Evolutionary conservation across 2,329 filamentous ascomycete species (phyloP).

Genomic region (Colletotrichum sp.): DNA sequence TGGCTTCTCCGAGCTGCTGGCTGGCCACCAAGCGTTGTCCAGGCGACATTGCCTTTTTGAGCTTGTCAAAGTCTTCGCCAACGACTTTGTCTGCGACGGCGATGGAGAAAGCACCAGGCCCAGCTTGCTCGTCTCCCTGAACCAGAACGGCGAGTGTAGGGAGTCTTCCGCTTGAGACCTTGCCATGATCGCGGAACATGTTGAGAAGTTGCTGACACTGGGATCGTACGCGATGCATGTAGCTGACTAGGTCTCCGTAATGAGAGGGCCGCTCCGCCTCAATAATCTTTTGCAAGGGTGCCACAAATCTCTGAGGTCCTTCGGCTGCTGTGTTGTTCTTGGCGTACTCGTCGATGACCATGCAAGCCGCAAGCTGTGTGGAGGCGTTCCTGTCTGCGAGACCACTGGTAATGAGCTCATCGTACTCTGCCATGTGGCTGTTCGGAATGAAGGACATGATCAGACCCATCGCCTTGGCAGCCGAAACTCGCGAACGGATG

Average conservation of each 20-base stretch:
- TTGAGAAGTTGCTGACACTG: slow-evolving; percentile 91
- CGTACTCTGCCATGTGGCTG: slow-evolving; percentile 66
- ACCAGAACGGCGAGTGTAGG: slow-evolving; percentile 88
- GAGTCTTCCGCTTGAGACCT: slow-evolving; percentile 76
- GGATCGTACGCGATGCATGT: slow-evolving; percentile 85
- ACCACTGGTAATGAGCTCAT: slow-evolving; percentile 66
- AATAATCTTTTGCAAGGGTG: slow-evolving; percentile 74
- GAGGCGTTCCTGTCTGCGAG: slow-evolving; percentile 80
- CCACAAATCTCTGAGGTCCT: slow-evolving; percentile 62
- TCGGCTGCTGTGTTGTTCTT: slow-evolving; percentile 55
- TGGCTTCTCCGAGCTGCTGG: slow-evolving; percentile 80
- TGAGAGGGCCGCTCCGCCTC: slow-evolving; percentile 81
- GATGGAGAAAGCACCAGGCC: slow-evolving; percentile 90
- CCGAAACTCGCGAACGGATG: slow-evolving; percentile 86
- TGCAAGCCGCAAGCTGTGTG: slow-evolving; percentile 82
- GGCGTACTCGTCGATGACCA: slow-evolving; percentile 89
- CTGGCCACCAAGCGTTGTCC: slow-evolving; percentile 85
- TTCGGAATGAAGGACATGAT: slow-evolving; percentile 80
- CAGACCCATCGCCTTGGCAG: slow-evolving; percentile 84
- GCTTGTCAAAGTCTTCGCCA: slow-evolving; percentile 81
- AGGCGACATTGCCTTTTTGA: slow-evolving; percentile 89
- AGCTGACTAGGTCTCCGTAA: slow-evolving; percentile 90
- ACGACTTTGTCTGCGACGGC: slow-evolving; percentile 88
- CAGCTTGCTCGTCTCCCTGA: slow-evolving; percentile 90
- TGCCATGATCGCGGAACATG: slow-evolving; percentile 89